A percentile compares a stretch with the other conserved stretches of the same genome.
Evolutionary conservation across 139 green algal species (phyloP).

Genomic region (Chlorella sp.): DNA sequence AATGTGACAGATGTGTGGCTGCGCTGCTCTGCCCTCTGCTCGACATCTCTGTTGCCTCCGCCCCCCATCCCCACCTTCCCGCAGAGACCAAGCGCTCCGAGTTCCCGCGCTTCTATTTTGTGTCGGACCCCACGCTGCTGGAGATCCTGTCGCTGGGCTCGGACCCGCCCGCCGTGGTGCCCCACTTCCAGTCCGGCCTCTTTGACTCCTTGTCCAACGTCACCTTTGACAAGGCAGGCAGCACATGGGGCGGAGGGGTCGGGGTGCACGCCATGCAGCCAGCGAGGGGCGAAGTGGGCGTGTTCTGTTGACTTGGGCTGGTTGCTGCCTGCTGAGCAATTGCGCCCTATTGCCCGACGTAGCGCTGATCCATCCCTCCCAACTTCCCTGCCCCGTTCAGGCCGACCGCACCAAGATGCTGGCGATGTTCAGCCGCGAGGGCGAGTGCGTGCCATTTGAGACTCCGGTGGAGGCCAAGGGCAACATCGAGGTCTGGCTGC

Average conservation of each 20-base stretch:
- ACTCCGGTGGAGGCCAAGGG: slow-evolving; percentile 77
- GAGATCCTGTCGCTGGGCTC: slow-evolving; percentile 96
- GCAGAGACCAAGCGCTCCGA: slow-evolving; percentile 91
- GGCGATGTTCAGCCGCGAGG: slow-evolving; percentile 92
- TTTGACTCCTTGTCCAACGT: slow-evolving; percentile 93
- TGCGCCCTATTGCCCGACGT: too few species aligned
- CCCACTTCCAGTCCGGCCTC: slow-evolving; percentile 95
- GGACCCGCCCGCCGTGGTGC: slow-evolving; percentile 89
- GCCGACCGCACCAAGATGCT: slow-evolving; percentile 88
- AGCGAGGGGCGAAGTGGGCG: too few species aligned
- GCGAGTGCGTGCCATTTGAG: slow-evolving; percentile 75
- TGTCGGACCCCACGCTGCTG: slow-evolving; percentile 95
- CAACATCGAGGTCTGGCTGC: slow-evolving; percentile 97
- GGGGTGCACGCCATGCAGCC: neutral
- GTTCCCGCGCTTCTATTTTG: slow-evolving; percentile 98
- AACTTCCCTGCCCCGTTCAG: neutral
- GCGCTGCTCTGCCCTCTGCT: neutral
- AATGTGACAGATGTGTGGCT: neutral
- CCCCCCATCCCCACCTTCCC: neutral
- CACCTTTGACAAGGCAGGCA: slow-evolving; percentile 83
- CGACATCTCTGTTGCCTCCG: too few species aligned
- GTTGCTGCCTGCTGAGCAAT: neutral
- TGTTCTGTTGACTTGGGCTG: neutral
- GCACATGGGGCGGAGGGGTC: neutral
- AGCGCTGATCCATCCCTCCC: too few species aligned